phyloP scores from a whole-genome alignment of 768 basidiomycete genomes.

The Podaxis rugospora region DNA sequence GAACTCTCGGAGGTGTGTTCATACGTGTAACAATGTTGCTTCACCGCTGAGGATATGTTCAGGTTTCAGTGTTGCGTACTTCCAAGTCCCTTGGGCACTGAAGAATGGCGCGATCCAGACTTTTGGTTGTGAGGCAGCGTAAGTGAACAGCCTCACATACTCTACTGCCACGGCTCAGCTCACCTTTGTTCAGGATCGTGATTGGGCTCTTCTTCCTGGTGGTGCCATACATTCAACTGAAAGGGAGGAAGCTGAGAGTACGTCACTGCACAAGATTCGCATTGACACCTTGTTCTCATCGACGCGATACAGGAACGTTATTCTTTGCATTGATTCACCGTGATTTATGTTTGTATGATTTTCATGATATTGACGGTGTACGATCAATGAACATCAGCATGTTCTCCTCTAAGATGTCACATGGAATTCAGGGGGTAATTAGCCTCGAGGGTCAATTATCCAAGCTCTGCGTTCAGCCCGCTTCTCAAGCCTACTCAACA shows the following conservation, averaged over 20 bases:
- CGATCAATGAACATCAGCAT: background rate
- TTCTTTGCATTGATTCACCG: background rate
- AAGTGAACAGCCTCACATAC: slow-evolving; percentile 15
- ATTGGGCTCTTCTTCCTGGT: background rate
- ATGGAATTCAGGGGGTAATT: background rate
- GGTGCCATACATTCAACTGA: background rate
- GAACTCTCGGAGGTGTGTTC: slow-evolving; percentile 40
- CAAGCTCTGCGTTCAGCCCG: too few relatives aligned
- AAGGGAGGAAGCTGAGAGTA: background rate
- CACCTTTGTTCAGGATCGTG: background rate
- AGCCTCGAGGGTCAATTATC: background rate
- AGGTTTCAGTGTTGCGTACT: slow-evolving; percentile 53
- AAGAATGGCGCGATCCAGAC: slow-evolving; percentile 50
- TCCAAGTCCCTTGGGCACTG: slow-evolving; percentile 53
- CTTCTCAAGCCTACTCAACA: too few relatives aligned
- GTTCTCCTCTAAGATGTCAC: background rate
- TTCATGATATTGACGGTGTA: background rate
- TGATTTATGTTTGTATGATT: background rate
- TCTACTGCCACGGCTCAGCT: background rate
- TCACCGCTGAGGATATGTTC: background rate
- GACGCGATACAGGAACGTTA: background rate
- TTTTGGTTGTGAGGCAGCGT: slow-evolving; percentile 53
- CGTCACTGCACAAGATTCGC: background rate
- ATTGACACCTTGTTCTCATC: background rate
- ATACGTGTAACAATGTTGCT: background rate